Percentiles rank a stretch among this genome's conserved stretches.
Conservation (phyloP, 2,329 filamentous ascomycete species). For the Neurospora crassa region DNA sequence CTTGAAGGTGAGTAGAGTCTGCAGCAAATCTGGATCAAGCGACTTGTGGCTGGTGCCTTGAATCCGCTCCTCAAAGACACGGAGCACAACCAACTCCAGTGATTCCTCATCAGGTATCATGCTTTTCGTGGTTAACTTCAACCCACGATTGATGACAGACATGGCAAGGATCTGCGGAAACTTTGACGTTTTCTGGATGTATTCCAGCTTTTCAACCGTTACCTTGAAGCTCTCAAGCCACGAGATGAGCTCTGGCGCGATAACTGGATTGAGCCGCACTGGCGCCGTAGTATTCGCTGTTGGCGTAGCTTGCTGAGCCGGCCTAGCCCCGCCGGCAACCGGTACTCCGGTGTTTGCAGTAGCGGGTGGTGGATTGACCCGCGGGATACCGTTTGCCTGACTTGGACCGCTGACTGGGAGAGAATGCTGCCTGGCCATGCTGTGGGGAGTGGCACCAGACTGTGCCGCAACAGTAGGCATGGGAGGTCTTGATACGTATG, state of each 20-base stretch:
- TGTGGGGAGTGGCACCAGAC: slow-evolving; percentile 8
- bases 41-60: slow-evolving; percentile 13
- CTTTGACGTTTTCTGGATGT: slow-evolving; percentile 25
- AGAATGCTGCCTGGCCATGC: slow-evolving; percentile 7
- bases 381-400: slow-evolving; percentile 13
- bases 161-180: slow-evolving; percentile 39
- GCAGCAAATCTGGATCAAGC: slow-evolving; percentile 31
- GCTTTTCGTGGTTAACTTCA: slow-evolving; percentile 35
- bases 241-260: slow-evolving; percentile 33
- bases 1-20: slow-evolving; percentile 35
- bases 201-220: slow-evolving; percentile 34
- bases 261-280: slow-evolving; percentile 22
- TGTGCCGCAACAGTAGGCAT: slow-evolving; percentile 11
- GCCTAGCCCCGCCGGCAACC: slow-evolving; percentile 3
- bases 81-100: slow-evolving; percentile 37
- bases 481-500: slow-evolving; percentile 21
- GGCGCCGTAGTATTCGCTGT: slow-evolving; percentile 1
- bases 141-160: slow-evolving; percentile 41
- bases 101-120: slow-evolving; percentile 33
- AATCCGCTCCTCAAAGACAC: slow-evolving; percentile 26
- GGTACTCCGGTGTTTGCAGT: slow-evolving; percentile 2
- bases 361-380: not conserved
- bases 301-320: slow-evolving; percentile 6
- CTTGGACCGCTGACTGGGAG: slow-evolving; percentile 4
- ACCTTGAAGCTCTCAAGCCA: slow-evolving; percentile 37